Conservation (phyloP, 169 alveolate species). For the Eimeria brunetti region DNA sequence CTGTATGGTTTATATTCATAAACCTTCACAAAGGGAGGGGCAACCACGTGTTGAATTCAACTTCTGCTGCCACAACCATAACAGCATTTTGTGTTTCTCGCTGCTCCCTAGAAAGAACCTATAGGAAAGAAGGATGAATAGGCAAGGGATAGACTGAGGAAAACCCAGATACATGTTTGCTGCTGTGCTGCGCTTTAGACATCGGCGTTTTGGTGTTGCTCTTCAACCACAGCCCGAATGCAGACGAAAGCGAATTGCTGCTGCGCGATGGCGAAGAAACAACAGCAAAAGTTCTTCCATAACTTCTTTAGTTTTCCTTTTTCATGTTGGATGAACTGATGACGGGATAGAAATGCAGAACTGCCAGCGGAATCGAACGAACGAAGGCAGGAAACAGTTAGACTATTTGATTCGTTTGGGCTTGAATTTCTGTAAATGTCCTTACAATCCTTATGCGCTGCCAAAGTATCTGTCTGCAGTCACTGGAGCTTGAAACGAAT, state of each 20-base stretch:
- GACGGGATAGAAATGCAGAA: background rate
- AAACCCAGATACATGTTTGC: background rate
- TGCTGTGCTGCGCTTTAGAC: slow-evolving; percentile 2
- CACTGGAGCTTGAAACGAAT: background rate
- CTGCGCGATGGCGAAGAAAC: background rate
- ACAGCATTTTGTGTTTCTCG: background rate
- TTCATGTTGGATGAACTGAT: background rate
- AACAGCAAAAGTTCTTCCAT: background rate
- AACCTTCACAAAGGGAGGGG: background rate
- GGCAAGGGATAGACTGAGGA: background rate
- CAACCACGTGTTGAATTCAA: background rate
- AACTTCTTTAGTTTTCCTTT: background rate
- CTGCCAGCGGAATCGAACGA: background rate
- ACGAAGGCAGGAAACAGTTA: background rate
- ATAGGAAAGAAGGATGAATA: background rate
- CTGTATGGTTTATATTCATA: background rate
- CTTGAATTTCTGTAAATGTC: background rate
- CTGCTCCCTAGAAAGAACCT: background rate
- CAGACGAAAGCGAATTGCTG: background rate
- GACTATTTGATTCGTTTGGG: background rate
- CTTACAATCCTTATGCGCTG: too few relatives aligned
- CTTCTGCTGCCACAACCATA: background rate
- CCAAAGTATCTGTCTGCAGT: background rate
- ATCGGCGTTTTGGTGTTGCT: slow-evolving; percentile 54
- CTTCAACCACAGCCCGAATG: background rate